Evolutionary conservation across 2,329 filamentous ascomycete species (phyloP).

Genomic region (Sporothrix schenckii): DNA sequence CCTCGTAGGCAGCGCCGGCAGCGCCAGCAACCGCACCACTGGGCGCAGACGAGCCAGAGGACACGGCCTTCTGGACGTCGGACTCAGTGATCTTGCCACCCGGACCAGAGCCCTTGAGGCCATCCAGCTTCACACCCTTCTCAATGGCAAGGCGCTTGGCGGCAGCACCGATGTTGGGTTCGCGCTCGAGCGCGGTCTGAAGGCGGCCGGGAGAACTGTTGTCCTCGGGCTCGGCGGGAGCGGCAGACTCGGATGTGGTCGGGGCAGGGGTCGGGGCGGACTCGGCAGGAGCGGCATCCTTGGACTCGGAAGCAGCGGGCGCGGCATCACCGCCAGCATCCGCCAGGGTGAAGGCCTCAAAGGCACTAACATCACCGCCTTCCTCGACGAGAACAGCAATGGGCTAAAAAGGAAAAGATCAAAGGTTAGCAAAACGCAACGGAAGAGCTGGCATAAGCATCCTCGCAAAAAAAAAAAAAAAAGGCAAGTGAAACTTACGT

Average conservation of each 20-base stretch:
- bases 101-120: constrained; percentile 83
- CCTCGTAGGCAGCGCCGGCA: constrained; percentile 71
- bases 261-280: constrained; percentile 51
- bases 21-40: constrained; percentile 52
- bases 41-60: constrained; percentile 47
- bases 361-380: constrained; percentile 80
- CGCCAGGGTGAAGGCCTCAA: constrained; percentile 82
- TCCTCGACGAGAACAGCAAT: constrained; percentile 96
- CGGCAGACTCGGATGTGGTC: constrained; percentile 58
- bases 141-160: constrained; percentile 83
- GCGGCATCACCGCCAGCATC: constrained; percentile 84
- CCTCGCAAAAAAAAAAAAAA: neutral
- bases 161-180: constrained; percentile 70
- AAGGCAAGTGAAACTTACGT: constrained; percentile 66
- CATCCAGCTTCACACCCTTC: constrained; percentile 68
- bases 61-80: constrained; percentile 80
- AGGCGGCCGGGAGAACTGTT: constrained; percentile 75
- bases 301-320: constrained; percentile 66
- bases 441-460: neutral
- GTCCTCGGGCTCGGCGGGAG: constrained; percentile 61
- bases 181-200: constrained; percentile 80
- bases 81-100: constrained; percentile 87
- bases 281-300: constrained; percentile 53
- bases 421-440: constrained; percentile 27
- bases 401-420: constrained; percentile 60